Base-by-base conservation (phyloP, 768 basidiomycete genomes). In the Boletus subparvulus region DNA sequence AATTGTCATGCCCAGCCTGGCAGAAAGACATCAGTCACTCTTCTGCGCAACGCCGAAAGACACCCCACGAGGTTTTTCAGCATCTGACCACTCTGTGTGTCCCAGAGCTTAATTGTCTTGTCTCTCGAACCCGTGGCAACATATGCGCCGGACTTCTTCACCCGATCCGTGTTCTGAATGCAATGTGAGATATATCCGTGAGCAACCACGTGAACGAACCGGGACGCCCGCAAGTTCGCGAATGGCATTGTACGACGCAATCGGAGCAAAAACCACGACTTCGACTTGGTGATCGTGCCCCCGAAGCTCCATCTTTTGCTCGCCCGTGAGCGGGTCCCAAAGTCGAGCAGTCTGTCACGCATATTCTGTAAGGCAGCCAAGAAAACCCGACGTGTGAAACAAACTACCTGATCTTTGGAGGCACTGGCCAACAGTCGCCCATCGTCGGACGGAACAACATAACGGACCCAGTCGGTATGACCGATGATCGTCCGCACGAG, bases 51-150 rank as follows among this genome's bases (percentile, higher is more conserved):
- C 12, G 52, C 43, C 46, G 19, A 5, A 50, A 17, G 36, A 54
- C 26, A 46, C 71, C 82, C 55, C 61, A 89, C 90, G 54, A 95
- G 80, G 58, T 83, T 90, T 69, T 86, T 81, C 43, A 94, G 71
- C 70, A 90, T 80, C 70, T 92, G 92, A 6, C 95, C 94, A 44
- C 84, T 86, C 58, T 85, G 80, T 0, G 85, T 80, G 65, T 97
- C 94, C 94, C 94, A 98, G 17, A 98, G 72, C 65, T 88, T 91
- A 75, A 97, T 91, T 6, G 85, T 85, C 78, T 93, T 96, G 75
- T 98, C 94, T 71, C 94, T 81, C 33, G 90, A 87, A 13, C 92
- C 93, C 14, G 92, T 94, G 11, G 86, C 86, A 9, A 90, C 79
- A 68, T 85, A 94, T 26, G 77, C 66, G 14, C 78, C 86, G 47